Base-by-base conservation (phyloP, 306 rosid genomes). In the Pueraria montana region DNA sequence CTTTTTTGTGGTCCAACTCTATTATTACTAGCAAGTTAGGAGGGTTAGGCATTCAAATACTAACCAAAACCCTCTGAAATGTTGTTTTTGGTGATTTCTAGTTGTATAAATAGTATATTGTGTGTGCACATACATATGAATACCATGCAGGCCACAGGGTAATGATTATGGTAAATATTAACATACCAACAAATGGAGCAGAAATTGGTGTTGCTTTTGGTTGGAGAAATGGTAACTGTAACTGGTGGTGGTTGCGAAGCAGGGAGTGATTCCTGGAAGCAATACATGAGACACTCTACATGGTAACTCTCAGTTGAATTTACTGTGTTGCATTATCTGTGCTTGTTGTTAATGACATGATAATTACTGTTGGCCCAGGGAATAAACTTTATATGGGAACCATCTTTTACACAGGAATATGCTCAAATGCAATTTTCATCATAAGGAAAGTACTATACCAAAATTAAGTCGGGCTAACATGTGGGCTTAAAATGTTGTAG, bases 141-240 rank as follows among this genome's bases (percentile, higher is more conserved):
- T 40, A 40, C 45, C 45, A 7, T 40, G 45, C 11, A 40, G 45
- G 45, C 45, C 10, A 1, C 11, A 16, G 16, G 49, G 1, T 9
- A 11, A 4, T 45, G 49, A 11, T 87, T 68, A 90, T 93, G 55
- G 98, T 93, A 82, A 95, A 91, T 78, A 98, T 91, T 13, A 95
- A 95, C 85, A 95, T 95, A 84, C 98, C 95, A 11, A 95, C 98
- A 65, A 95, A 95, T 83, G 98, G 98, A 74, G 98, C 98, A 36
- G 98, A 95, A 82, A 95, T 95, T 4, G 98, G 98, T 2, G 97
- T 95, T 75, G 98, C 97, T 38, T 95, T 95, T 84, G 98, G 98
- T 26, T 4, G 97, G 97, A 86, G 98, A 91, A 78, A 95, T 93
- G 90, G n/a, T n/a, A n/a, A n/a, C n/a, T n/a, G 98, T 95, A 48